Base-by-base conservation (phyloP, 768 basidiomycete genomes). In the Lactarius quietus region DNA sequence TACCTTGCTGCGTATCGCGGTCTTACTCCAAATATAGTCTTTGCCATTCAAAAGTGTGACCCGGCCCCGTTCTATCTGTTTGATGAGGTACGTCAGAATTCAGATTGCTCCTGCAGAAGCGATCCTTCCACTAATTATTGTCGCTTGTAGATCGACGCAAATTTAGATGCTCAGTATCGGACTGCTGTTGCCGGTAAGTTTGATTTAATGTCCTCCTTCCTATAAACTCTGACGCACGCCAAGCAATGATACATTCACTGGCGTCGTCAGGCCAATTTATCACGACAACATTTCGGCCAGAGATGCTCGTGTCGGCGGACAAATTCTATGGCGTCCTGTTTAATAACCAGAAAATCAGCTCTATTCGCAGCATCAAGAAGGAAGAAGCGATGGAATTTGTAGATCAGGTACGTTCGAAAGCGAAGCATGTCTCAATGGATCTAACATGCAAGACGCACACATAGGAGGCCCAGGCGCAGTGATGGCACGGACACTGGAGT, bases 31-130 rank as follows among this genome's bases (percentile, higher is more conserved):
- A 20, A 55, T 35, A 1, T 72, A 92, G 95, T 99, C 29, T 98
- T 99, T 72, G 94, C 96, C 18, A 98, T 98, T 70, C 97, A 99
- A 77, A 98, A 97, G 77, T 98, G 96, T 73, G 97, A 99, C 72
- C 97, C 97, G 2, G 96, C 97, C 0, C 97, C 97, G 2, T 99
- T 99, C 80, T 98, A 98, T 76, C 82, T 99, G n/a, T 98, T 99
- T 71, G 97, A 99, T 73, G 97, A 98, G 81, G 89, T 88, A 66
- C 28, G 70, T 67, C 45, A 5, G 6, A 5, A 66, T n/a, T 43
- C 36, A 26, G 20, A 39, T 45, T 38, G 17, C 10, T 45, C 1
- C 8, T 23, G 43, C 31, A 57, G 53, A 18, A n/a, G 33, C 57
- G 17, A 26, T 51, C 14, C 5, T 51, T 26, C 20, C 23, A 58